A percentile compares a stretch with the other conserved stretches of the same genome.
Evolutionary conservation across 371 early-diverging fungal genomes (phyloP).

Genomic region (Rhizopus arrhizus): DNA sequence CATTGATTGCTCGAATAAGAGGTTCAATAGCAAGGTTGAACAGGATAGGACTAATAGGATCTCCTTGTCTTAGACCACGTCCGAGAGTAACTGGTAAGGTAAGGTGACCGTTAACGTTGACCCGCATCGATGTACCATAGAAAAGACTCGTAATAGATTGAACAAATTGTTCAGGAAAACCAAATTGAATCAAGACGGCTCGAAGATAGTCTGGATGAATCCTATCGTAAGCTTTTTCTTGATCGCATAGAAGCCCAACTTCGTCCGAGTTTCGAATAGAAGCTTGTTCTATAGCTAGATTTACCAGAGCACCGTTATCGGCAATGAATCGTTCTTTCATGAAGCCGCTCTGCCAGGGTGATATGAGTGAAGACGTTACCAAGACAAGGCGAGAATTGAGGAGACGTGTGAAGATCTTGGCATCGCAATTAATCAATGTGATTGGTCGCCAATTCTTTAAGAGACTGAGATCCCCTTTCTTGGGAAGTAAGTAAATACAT

Average conservation of each 20-base stretch:
- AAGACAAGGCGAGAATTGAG: slow-evolving; percentile 13
- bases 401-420: slow-evolving; percentile 28
- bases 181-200: slow-evolving; percentile 3
- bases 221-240: slow-evolving; percentile 25
- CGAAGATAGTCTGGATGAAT: slow-evolving; percentile 16
- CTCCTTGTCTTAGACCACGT: slow-evolving; percentile 19
- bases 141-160: not conserved
- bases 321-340: slow-evolving; percentile 9
- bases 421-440: slow-evolving; percentile 30
- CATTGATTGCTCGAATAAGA: not conserved
- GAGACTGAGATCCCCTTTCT: slow-evolving; percentile 10
- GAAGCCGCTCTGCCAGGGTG: slow-evolving; percentile 12
- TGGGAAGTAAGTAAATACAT: slow-evolving; percentile 17
- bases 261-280: not conserved
- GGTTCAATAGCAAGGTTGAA: slow-evolving; percentile 22
- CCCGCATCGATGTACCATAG: not conserved
- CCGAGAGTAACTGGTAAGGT: not conserved
- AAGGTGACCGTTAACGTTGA: slow-evolving; percentile 8
- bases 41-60: slow-evolving; percentile 17
- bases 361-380: not conserved
- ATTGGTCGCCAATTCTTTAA: not conserved
- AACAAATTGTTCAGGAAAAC: slow-evolving; percentile 3
- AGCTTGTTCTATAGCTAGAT: slow-evolving; percentile 12
- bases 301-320: slow-evolving; percentile 8
- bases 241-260: slow-evolving; percentile 19